Base-by-base conservation (phyloP, 257 asterid species). In the Nicotiana attenuata region DNA sequence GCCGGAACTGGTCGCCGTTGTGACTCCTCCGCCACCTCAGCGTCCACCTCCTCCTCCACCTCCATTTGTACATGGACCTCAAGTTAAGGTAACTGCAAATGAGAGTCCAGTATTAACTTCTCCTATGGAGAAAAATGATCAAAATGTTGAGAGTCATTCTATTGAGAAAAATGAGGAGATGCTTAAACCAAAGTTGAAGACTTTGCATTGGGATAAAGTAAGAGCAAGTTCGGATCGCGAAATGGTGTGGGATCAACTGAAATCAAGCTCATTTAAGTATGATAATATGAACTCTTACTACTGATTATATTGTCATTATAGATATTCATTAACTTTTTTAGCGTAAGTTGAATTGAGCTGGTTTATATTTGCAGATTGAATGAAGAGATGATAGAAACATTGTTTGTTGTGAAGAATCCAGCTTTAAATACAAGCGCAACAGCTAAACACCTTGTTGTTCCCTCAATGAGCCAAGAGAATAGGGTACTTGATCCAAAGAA, bases 121-220 rank as follows among this genome's bases (percentile, higher is more conserved):
- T 38, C 77, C 83, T 6, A 35, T 71, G 57, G 81, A 61, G n/a
- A 26, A 15, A 16, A 67, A 67, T 67, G 77, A 33, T 26, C 52
- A 66, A 41, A 66, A 26, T 26, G 14, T 66, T 66, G 60, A 45
- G 41, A 28, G 26, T 7, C 26, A 5, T 19, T 41, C 60, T 1
- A 50, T 33, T 50, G 65, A 80, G 60, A 80, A 80, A 24, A 0
- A 63, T 41, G 60, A 17, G n/a, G 86, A 63, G 41, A 56, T 20
- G 11, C 35, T 26, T 0, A 84, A 80, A 76, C 87, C 87, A 81
- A 84, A 81, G 68, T 29, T 84, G 84, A 84, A 84, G 77, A 83
- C 84, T n/a, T 76, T 84, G 53, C 87, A 84, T 75, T 84, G 87
- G 87, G 87, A 84, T 77, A 84, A 84, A 81, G 87, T 84, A 63